phyloP scores from a whole-genome alignment of 108 stramenopile genomes.

The Fistulifera pelliculosa region DNA sequence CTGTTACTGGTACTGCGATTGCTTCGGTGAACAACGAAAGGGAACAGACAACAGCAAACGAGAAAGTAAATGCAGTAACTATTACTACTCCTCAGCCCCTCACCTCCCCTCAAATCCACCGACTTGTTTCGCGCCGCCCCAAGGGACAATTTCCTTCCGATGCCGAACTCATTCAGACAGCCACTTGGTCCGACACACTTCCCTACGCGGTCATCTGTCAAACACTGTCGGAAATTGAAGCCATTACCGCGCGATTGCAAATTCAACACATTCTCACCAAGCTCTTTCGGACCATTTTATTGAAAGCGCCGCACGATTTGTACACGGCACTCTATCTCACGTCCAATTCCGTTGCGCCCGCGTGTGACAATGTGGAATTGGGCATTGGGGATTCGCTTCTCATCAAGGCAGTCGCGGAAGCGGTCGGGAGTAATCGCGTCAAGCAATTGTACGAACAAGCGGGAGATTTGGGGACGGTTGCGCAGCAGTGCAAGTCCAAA shows the following conservation, averaged over 20 bases:
- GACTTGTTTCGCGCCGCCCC: neutral
- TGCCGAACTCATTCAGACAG: neutral
- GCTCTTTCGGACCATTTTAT: constrained; percentile 52
- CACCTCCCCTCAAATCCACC: no score
- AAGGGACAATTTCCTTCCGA: constrained; percentile 5
- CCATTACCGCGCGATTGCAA: constrained; percentile 67
- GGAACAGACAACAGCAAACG: neutral
- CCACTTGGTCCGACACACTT: neutral
- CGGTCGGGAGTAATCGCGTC: constrained; percentile 65
- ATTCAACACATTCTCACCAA: constrained; percentile 77
- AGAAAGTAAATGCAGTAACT: neutral
- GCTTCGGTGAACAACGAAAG: no score
- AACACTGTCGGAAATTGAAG: constrained; percentile 71
- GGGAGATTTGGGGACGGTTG: constrained; percentile 94
- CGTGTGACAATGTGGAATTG: constrained; percentile 91
- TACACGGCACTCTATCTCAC: constrained; percentile 75
- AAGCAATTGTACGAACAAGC: constrained; percentile 73
- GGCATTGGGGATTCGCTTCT: constrained; percentile 96
- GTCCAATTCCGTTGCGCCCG: constrained; percentile 86
- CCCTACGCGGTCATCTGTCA: constrained; percentile 60
- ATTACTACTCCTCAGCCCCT: neutral
- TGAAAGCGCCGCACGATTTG: constrained; percentile 46
- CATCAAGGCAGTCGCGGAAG: constrained; percentile 89
- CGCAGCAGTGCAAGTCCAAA: constrained; percentile 65
- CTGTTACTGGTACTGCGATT: no score